Base-by-base conservation (phyloP, 176 grass and related monocot species). In the Phoenix roebelenii region DNA sequence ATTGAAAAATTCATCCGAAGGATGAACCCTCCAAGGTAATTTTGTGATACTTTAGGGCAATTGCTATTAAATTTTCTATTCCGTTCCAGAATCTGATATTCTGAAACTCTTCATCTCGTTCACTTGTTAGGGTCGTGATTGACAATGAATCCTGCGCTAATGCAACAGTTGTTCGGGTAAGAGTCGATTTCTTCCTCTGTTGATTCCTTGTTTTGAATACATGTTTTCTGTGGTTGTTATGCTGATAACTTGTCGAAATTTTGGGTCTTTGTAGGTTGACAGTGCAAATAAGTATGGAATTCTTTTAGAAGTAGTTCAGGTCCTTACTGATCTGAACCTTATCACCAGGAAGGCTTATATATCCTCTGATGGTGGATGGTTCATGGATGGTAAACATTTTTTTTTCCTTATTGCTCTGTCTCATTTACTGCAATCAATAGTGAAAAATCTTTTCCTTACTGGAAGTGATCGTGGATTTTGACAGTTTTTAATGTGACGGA, bases 11-110 rank as follows among this genome's bases (percentile, higher is more conserved):
- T 95, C 62, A 95, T 95, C 57, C 79, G 80, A 39, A 95, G 77
- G 64, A 95, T 95, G 90, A 95, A 95, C 64, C 90, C 90, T 84
- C 90, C 90, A 19, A 86, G 90, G 90, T 95, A 60, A 53, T 26
- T 32, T 25, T 12, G 35, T 44, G 35, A 44, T 44, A 3, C 35
- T 44, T 12, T 44, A 44, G 12, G 10, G 7, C 35, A 44, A 44
- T 44, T 44, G 35, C 35, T 10, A 12, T 44, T 44, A 44, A 9
- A 12, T 44, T 44, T 44, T 12, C 2, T 14, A 44, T 44, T 44
- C 35, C 10, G 35, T 44, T 44, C 35, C 35, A 44, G 35, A 44
- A 44, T 44, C 7, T 12, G 35, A 44, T 2, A 44, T 55, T 23
- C 2, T 56, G 10, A 55, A 22, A 16, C 26, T 63, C 18, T 50